These are phyloP conservation scores for Euphorbia tirucalli DNA, from an alignment of 345 rosid species.

Conservation along the genomic window DNA sequence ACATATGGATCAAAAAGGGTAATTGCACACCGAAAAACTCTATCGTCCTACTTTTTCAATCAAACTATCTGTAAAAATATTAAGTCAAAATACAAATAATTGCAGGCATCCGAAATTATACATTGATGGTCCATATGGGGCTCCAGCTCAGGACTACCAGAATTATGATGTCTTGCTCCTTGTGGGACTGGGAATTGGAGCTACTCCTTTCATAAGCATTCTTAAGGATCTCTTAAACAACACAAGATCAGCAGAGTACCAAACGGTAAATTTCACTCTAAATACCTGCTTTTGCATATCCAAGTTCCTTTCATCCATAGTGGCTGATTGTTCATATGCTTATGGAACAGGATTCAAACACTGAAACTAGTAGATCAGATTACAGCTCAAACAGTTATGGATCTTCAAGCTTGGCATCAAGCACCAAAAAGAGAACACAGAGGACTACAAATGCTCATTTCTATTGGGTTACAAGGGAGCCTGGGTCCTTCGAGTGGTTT, in stretches of 20 bases:
- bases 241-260: conserved; percentile 62
- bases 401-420: conserved; percentile 48
- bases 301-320: neutral
- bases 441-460: conserved; percentile 71
- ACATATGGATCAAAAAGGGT: conserved; percentile 43
- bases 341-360: conserved; percentile 48
- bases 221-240: conserved; percentile 75
- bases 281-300: neutral
- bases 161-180: conserved; percentile 92
- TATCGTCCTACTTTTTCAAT: neutral
- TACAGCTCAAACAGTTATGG: conserved; percentile 66
- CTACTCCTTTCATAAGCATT: conserved; percentile 96
- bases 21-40: conserved; percentile 14
- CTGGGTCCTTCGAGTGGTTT: conserved; percentile 94
- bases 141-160: conserved; percentile 93
- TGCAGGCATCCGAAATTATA: conserved; percentile 71
- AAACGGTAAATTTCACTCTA: conserved; percentile 34
- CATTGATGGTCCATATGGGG: conserved; percentile 94
- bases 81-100: conserved; percentile 12
- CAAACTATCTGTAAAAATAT: neutral
- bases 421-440: conserved; percentile 54
- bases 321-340: neutral
- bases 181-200: conserved; percentile 94
- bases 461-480: conserved; percentile 97
- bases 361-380: conserved; percentile 62